Evolutionary conservation across 306 rosid genomes (phyloP).

Genomic region (Elaeagnus macrophylla): DNA sequence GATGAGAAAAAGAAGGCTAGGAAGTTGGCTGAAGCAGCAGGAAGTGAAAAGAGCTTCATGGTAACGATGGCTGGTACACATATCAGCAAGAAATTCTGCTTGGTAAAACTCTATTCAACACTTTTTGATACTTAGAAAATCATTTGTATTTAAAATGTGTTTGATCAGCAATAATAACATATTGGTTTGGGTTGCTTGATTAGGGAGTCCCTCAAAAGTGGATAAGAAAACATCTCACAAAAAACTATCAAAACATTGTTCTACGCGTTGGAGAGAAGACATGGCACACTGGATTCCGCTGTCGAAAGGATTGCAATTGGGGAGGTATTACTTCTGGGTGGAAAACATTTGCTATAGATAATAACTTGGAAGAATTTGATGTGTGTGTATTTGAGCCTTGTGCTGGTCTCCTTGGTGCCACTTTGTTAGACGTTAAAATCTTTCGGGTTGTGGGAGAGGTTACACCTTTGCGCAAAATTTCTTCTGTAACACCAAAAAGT

Average conservation of each 20-base stretch:
- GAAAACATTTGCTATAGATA: slow-evolving; percentile 47
- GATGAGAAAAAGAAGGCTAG: slow-evolving; percentile 29
- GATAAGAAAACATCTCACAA: slow-evolving; percentile 19
- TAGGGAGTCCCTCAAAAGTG: slow-evolving; percentile 44
- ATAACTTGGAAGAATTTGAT: slow-evolving; percentile 58
- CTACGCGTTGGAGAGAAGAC: slow-evolving; percentile 28
- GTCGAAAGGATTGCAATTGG: slow-evolving; percentile 12
- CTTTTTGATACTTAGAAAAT: background rate
- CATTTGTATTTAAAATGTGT: too few relatives aligned
- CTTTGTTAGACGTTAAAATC: slow-evolving; percentile 41
- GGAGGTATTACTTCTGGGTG: slow-evolving; percentile 63
- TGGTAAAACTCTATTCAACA: slow-evolving; percentile 34
- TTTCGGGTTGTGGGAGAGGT: slow-evolving; percentile 49
- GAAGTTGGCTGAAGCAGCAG: slow-evolving; percentile 37
- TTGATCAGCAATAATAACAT: background rate
- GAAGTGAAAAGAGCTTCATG: slow-evolving; percentile 18
- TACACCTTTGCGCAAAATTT: slow-evolving; percentile 18
- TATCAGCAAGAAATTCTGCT: slow-evolving; percentile 53
- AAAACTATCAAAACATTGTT: slow-evolving; percentile 38
- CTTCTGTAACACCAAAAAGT: slow-evolving; percentile 12
- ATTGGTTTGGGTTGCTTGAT: slow-evolving; percentile 1
- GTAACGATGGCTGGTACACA: slow-evolving; percentile 55
- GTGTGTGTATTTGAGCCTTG: slow-evolving; percentile 49
- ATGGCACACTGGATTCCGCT: slow-evolving; percentile 40
- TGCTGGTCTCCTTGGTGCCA: background rate